These are phyloP conservation scores for Alternaria infectoria DNA, from an alignment of 2,329 filamentous ascomycete species.

Conservation along the genomic window DNA sequence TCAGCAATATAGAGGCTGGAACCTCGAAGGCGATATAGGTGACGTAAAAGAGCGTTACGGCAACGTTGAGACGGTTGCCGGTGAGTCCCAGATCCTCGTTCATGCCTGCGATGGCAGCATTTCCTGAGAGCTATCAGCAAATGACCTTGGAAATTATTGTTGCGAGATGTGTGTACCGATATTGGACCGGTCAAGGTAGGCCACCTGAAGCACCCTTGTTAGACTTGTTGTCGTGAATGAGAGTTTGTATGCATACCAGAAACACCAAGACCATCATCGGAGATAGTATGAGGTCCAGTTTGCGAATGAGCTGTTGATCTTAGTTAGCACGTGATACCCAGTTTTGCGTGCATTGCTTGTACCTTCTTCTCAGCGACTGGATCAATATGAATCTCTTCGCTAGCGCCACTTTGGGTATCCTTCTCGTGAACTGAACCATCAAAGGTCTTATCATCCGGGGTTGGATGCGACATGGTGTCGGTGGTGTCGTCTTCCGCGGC, in stretches of 20 bases:
- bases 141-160: background rate
- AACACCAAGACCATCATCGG: slow-evolving; percentile 63
- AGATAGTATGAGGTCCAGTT: slow-evolving; percentile 55
- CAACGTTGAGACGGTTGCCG: slow-evolving; percentile 53
- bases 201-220: background rate
- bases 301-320: slow-evolving; percentile 51
- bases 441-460: slow-evolving; percentile 8
- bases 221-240: background rate
- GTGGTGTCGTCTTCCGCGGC: background rate
- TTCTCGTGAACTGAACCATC: slow-evolving; percentile 16
- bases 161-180: slow-evolving; percentile 47
- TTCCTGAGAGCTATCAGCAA: slow-evolving; percentile 37
- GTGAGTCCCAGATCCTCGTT: slow-evolving; percentile 23
- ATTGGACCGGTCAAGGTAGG: slow-evolving; percentile 55
- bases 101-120: slow-evolving; percentile 44
- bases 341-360: background rate
- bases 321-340: background rate
- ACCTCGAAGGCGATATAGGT: slow-evolving; percentile 59
- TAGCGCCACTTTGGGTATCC: slow-evolving; percentile 9
- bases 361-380: slow-evolving; percentile 49
- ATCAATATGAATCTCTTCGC: slow-evolving; percentile 43
- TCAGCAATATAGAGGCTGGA: slow-evolving; percentile 55
- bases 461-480: slow-evolving; percentile 9
- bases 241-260: slow-evolving; percentile 37
- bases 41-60: slow-evolving; percentile 60